These are phyloP conservation scores for Porcisia deanei DNA, from an alignment of 208 protist genomes.

Conservation along the genomic window DNA sequence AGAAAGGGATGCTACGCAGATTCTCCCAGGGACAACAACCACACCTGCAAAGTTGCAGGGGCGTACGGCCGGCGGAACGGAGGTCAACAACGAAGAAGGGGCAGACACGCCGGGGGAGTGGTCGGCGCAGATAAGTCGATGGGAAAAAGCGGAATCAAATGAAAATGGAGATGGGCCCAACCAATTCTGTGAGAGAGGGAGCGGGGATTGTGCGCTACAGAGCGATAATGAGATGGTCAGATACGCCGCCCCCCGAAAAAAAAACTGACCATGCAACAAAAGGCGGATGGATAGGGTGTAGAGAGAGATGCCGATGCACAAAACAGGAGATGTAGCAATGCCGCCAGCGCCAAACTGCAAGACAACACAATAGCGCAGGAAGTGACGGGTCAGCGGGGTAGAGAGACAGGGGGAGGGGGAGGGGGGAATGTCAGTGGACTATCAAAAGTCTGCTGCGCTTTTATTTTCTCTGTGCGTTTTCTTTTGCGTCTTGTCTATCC, in stretches of 20 bases:
- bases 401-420: neutral
- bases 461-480: too few relatives aligned
- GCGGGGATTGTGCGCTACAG: too few relatives aligned
- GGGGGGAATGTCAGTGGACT: neutral
- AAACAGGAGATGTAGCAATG: neutral
- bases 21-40: neutral
- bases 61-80: slow-evolving; percentile 2
- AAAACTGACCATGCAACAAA: neutral
- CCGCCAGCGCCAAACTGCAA: neutral
- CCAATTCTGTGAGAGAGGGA: too few relatives aligned
- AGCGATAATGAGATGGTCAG: too few relatives aligned
- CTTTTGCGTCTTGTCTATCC: too few relatives aligned
- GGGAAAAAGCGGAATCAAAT: too few relatives aligned
- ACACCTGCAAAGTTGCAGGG: slow-evolving; percentile 5
- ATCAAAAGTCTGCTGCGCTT: too few relatives aligned
- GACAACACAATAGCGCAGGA: neutral
- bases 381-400: neutral
- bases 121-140: too few relatives aligned
- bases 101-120: neutral
- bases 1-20: neutral
- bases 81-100: neutral
- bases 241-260: too few relatives aligned
- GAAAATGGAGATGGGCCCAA: too few relatives aligned
- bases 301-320: neutral
- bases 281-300: neutral